Evolutionary conservation across 495 filamentous ascomycete species (phyloP).

Genomic region (Tetracladium marchalianum): DNA sequence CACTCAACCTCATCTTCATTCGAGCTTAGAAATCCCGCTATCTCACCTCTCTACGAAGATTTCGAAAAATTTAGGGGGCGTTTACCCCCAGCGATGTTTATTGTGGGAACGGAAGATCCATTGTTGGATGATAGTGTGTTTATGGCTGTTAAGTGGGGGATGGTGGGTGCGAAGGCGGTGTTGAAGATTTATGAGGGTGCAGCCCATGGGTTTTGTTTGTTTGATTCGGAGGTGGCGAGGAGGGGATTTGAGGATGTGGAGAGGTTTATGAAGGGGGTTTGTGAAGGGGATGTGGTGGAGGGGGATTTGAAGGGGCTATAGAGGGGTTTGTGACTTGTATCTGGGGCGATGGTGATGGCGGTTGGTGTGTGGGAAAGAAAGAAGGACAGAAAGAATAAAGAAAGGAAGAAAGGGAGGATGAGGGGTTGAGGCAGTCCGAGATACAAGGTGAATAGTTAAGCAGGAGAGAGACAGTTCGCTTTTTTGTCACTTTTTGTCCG

Average conservation of each 20-base stretch:
- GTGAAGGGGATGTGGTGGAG: not conserved
- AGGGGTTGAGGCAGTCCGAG: too few species aligned
- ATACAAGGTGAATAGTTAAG: too few species aligned
- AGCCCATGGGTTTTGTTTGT: slow-evolving; percentile 36
- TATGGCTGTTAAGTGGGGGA: slow-evolving; percentile 42
- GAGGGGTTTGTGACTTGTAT: too few species aligned
- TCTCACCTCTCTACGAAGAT: slow-evolving; percentile 37
- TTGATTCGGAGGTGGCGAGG: slow-evolving; percentile 16
- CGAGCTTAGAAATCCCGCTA: slow-evolving; percentile 25
- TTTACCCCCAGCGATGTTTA: slow-evolving; percentile 42
- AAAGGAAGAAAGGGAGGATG: too few species aligned
- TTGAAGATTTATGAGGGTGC: slow-evolving; percentile 42
- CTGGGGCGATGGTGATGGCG: too few species aligned
- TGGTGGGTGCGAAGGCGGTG: slow-evolving; percentile 36
- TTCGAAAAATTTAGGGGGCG: slow-evolving; percentile 23
- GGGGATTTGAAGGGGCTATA: too few species aligned
- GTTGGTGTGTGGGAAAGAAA: too few species aligned
- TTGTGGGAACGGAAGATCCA: slow-evolving; percentile 41
- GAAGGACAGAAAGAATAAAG: too few species aligned
- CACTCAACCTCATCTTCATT: slow-evolving; percentile 28
- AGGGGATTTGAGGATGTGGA: slow-evolving; percentile 16
- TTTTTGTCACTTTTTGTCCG: too few species aligned
- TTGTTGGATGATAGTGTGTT: slow-evolving; percentile 45
- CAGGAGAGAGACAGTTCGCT: too few species aligned
- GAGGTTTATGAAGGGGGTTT: slow-evolving; percentile 7